These are phyloP conservation scores for Zasmidium citrigriseum DNA, from an alignment of 2,329 filamentous ascomycete species.

Conservation along the genomic window DNA sequence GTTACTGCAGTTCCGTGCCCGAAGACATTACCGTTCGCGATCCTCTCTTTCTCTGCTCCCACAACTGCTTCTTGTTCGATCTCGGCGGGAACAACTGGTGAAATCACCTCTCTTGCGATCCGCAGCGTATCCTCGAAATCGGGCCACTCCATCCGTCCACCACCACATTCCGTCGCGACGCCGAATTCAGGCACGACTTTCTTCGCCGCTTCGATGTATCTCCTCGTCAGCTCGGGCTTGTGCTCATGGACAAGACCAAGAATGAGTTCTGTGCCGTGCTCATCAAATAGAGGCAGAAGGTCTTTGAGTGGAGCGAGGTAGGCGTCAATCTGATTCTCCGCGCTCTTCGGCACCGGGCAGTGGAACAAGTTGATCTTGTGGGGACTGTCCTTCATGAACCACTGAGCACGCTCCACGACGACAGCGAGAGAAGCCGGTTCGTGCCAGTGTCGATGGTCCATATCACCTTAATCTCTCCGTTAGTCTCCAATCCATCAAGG, in stretches of 20 bases:
- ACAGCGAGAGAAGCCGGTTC: constrained; percentile 41
- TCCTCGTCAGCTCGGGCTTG: constrained; percentile 41
- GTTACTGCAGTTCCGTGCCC: background rate
- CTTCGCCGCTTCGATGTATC: constrained; percentile 41
- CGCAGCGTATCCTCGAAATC: constrained; percentile 31
- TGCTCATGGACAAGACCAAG: constrained; percentile 44
- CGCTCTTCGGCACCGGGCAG: constrained; percentile 44
- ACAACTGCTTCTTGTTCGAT: background rate
- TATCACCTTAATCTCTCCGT: constrained; percentile 33
- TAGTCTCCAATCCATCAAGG: background rate
- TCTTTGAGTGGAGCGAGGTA: constrained; percentile 44
- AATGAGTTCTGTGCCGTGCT: constrained; percentile 39
- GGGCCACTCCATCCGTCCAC: constrained; percentile 37
- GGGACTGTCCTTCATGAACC: constrained; percentile 29
- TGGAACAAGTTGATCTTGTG: constrained; percentile 45
- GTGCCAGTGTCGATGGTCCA: constrained; percentile 46
- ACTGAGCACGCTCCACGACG: constrained; percentile 40
- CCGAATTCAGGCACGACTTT: constrained; percentile 39
- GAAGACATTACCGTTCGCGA: background rate
- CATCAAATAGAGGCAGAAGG: constrained; percentile 30
- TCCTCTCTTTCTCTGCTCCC: background rate
- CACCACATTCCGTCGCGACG: constrained; percentile 46
- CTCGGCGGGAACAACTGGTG: background rate
- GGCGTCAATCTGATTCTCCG: constrained; percentile 24
- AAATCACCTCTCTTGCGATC: constrained; percentile 23